Evolutionary conservation across 345 rosid species (phyloP), one percentile per base, ranked within the genome.

Genomic region (Mercurialis annua): DNA sequence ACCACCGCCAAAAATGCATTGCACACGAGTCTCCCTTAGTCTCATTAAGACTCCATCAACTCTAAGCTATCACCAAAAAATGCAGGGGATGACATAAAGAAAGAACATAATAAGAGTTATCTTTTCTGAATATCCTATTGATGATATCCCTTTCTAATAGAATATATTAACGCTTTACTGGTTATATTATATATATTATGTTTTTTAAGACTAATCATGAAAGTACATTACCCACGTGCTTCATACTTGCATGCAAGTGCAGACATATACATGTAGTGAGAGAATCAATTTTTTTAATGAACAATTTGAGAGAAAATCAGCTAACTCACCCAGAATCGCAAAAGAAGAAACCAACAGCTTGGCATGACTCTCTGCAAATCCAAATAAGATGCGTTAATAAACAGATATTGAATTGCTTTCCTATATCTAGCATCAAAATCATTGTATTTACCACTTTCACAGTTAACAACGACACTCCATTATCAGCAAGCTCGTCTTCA

Each of bases 21-120:
- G 92, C 85, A 94, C 70, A 52, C 97, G 88, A 5, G 99, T 91
- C 64, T 94, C 99, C 82, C 99, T 86, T 69, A 94, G 67, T 77
- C 99, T 89, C 96, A 94, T 87, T 27, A 94, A 84, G 60, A 85
- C 92, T 61, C 99, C 99, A 73, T 94, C 99, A 76, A 94, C 99
- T 74, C 99, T 86, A 71, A 91, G 98, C 99, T 94, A 82, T 59
- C 43, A 47, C 30, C 17, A 14, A 48, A 46, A 54, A 40, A 40
- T 3, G 11, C 8, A 40, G 11, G 11, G 30, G 30, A 73, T 40
- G 2, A 36, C 30, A 34, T 0, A 59, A 38, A 2, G 10, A 59
- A 17, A 53, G 34, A 38, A 36, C 31, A 27, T 21, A 55, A 5
- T 15, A 29, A 55, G 18, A 16, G 60, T 9, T 15, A 55, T 15